Evolutionary conservation across 768 basidiomycete genomes (phyloP).

Genomic region (Lentinus tigrinus): DNA sequence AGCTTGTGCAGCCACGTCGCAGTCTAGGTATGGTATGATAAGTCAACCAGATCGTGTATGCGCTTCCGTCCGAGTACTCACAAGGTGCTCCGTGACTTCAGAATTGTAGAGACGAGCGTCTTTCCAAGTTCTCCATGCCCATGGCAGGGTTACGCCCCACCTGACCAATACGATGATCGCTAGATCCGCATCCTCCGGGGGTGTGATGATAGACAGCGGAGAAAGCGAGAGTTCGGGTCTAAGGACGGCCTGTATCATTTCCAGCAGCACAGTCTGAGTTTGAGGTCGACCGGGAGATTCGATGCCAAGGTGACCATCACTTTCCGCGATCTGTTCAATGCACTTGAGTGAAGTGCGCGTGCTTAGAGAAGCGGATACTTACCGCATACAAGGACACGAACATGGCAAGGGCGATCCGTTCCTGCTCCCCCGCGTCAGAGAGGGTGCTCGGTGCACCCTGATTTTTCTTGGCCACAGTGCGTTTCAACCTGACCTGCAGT

Average conservation of each 20-base stretch:
- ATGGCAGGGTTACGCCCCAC: conserved; percentile 57
- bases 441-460: conserved; percentile 1
- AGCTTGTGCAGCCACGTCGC: conserved; percentile 52
- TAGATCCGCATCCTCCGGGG: conserved; percentile 34
- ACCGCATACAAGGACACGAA: conserved; percentile 38
- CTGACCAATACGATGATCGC: conserved; percentile 52
- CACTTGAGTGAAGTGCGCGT: neutral
- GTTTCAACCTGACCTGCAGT: neutral
- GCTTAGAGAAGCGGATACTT: neutral
- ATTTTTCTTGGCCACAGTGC: neutral
- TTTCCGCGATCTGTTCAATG: conserved; percentile 7
- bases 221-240: conserved; percentile 21
- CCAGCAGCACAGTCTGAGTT: conserved; percentile 42
- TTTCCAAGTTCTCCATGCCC: conserved; percentile 66
- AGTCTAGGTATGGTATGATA: conserved; percentile 35
- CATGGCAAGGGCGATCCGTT: conserved; percentile 35
- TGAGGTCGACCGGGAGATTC: conserved; percentile 43
- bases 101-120: conserved; percentile 50
- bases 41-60: neutral
- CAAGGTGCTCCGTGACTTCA: conserved; percentile 43
- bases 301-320: neutral
- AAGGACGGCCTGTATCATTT: conserved; percentile 43
- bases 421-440: conserved; percentile 13
- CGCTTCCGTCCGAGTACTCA: neutral
- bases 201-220: conserved; percentile 3